Conservation (phyloP, 768 basidiomycete genomes). For the Chlorophyllum brunneum region DNA sequence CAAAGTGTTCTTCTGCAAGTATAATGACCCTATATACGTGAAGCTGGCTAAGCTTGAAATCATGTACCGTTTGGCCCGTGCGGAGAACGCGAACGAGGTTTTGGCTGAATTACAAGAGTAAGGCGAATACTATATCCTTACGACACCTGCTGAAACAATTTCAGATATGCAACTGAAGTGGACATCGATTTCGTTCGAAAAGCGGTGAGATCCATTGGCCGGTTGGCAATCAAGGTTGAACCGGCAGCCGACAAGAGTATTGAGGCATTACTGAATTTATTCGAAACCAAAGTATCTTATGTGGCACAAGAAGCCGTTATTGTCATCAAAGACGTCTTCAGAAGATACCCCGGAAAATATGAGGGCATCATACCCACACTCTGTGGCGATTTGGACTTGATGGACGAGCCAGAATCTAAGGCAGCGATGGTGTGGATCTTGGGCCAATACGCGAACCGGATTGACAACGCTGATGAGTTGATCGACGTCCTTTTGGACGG, state of each 20-base stretch:
- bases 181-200: constrained; percentile 98
- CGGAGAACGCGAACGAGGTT: constrained; percentile 90
- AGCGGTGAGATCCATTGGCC: constrained; percentile 94
- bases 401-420: constrained; percentile 97
- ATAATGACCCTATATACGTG: constrained; percentile 99
- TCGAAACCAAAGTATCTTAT: constrained; percentile 92
- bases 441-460: constrained; percentile 92
- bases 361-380: constrained; percentile 93
- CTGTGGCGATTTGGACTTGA: constrained; percentile 85
- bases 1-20: constrained; percentile 99
- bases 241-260: constrained; percentile 89
- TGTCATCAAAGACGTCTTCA: constrained; percentile 97
- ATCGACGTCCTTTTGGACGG: constrained; percentile 87
- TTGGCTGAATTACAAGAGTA: constrained; percentile 94
- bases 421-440: constrained; percentile 98
- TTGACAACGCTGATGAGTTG: constrained; percentile 94
- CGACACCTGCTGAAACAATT: neutral
- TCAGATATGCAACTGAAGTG: constrained; percentile 94
- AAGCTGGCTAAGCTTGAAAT: constrained; percentile 98
- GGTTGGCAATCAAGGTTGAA: constrained; percentile 96
- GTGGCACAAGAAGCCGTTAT: constrained; percentile 97
- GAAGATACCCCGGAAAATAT: constrained; percentile 94
- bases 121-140: constrained; percentile 19
- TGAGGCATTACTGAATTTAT: constrained; percentile 75
- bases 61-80: constrained; percentile 96